Base-by-base conservation (phyloP, 345 rosid species). In the Durio zibethinus region DNA sequence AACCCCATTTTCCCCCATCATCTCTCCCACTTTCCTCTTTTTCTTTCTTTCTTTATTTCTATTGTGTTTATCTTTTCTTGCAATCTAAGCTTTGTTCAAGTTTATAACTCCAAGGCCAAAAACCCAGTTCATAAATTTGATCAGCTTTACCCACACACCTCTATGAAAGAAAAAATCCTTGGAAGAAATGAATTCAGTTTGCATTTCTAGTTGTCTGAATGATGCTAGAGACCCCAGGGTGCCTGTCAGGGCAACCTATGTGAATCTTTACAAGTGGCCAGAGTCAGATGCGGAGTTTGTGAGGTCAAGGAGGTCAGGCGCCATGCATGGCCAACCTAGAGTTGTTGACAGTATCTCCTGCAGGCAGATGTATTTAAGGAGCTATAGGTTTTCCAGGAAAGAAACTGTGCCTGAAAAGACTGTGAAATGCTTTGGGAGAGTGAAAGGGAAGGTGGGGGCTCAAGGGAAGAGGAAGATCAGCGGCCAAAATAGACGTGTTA, bases 331-430 rank as follows among this genome's bases (percentile, higher is more conserved):
- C n/a, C 72, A 25, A 67, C 16, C n/a, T 0, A 70, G 77, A n/a
- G 81, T 82, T 45, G 90, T 84, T 9, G 87, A 87, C 52, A 75
- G 82, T 47, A 42, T 84, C 52, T 88, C 86, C 7, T 87, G 87
- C 82, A 77, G 92, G 79, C 88, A 88, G 72, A 71, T 85, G 53
- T 87, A 88, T 69, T 72, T 87, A 50, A 82, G 88, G 78, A 87
- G 92, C 82, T 88, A 87, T 67, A 84, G 79, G 40, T 84, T 88
- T 72, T 79, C 86, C 0, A 84, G 84, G 61, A 81, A 81, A 60
- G 83, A 83, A 72, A 79, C 40, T 18, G 82, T 80, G 35, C 79
- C 65, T 6, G 83, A 85, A 48, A 83, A 73, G 81, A 77, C 85
- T 1, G 72, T 65, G 75, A 86, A 80, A 78, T 80, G 85, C 48